Evolutionary conservation across 306 rosid species (phyloP), one percentile per base, ranked within the genome.

Genomic region (Cicer judaicum): DNA sequence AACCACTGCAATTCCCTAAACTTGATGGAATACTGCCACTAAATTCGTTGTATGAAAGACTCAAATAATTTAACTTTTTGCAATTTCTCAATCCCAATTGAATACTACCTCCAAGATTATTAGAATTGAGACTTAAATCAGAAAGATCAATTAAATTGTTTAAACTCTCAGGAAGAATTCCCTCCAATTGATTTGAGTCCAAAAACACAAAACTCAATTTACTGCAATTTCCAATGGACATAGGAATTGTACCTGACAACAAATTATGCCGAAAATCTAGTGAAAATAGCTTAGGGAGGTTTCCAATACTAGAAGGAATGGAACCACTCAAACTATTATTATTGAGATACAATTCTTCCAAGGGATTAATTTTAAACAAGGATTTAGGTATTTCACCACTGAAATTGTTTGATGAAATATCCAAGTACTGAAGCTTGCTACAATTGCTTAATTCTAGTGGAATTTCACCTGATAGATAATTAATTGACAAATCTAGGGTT

Each of bases 211-310:
- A 74, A 49, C 53, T 11, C 62, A 92, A 72, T 55, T 79, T 64
- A 80, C 81, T 87, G 73, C 93, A 92, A 39, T 85, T 88, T 61
- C 90, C 97, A 65, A 92, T 85, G 36, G 93, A 88, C 1, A 78
- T 70, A 9, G 93, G 96, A 73, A 92, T 82, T 12, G 34, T 15
- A 41, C 92, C 97, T 0, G 89, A 88, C 50, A 92, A 70, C 60
- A 34, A 42, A 73, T 92, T 92, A 41, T 12, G 10, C 10, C 49
- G 4, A 2, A 89, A 53, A 81, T 82, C 74, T 38, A 92, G 47
- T 5, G 2, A 0, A 18, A 15, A 18, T 50, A 87, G 76, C 59
- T 80, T 67, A 59, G 78, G 76, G 83, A 81, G 29, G 19, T 83
- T 82, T 73, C 97, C 96, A 38, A 91, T 70, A 81, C 13, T 85